phyloP scores from a whole-genome alignment of 2,329 filamentous ascomycete genomes.

The Graphium sp. region DNA sequence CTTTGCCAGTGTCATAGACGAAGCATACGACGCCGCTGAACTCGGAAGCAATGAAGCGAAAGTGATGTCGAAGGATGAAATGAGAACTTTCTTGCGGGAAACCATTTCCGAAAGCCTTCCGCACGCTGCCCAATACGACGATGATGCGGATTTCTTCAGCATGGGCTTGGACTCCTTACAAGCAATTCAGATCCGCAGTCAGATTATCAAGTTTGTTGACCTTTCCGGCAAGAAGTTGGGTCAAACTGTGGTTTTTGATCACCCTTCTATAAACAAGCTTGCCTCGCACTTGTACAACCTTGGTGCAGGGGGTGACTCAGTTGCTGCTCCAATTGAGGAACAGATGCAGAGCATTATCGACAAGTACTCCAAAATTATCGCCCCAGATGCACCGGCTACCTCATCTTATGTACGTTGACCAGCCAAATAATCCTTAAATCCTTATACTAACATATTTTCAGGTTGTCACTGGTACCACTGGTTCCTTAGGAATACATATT shows the following conservation, averaged over 20 bases:
- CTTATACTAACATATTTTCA: constrained; percentile 8
- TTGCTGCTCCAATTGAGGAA: constrained; percentile 13
- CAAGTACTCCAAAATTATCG: constrained; percentile 7
- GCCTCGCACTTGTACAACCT: constrained; percentile 24
- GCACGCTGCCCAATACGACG: constrained; percentile 9
- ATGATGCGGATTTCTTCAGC: constrained; percentile 39
- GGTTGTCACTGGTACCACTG: constrained; percentile 47
- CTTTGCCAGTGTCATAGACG: constrained; percentile 25
- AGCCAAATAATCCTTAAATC: neutral
- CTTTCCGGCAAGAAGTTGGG: constrained; percentile 26
- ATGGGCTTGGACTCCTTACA: constrained; percentile 41
- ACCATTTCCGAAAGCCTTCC: constrained; percentile 12
- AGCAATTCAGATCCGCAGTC: constrained; percentile 34
- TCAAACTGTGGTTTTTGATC: constrained; percentile 43
- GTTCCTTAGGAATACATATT: constrained; percentile 45
- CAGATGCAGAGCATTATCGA: constrained; percentile 9
- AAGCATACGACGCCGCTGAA: constrained; percentile 15
- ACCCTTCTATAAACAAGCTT: constrained; percentile 27
- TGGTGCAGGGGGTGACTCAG: constrained; percentile 15
- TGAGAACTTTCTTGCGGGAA: constrained; percentile 16
- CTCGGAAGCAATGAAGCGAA: constrained; percentile 6
- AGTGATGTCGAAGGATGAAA: constrained; percentile 10
- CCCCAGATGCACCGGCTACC: neutral
- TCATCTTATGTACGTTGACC: constrained; percentile 6
- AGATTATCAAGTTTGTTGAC: constrained; percentile 32